Percentiles rank a stretch among this genome's conserved stretches.
These are phyloP conservation scores for Saturnispora diversa DNA, from an alignment of 805 yeast genomes.

Conservation along the genomic window DNA sequence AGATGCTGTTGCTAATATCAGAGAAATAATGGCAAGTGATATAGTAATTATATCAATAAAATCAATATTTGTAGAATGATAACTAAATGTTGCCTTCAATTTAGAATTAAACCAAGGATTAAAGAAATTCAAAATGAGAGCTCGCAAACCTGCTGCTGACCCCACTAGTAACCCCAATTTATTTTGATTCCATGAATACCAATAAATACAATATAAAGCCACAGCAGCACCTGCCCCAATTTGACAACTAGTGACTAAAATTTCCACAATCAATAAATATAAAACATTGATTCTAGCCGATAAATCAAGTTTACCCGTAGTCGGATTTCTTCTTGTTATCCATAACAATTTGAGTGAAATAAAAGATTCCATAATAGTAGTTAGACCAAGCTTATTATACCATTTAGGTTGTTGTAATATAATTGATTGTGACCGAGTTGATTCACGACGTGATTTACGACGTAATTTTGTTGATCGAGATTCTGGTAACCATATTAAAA, in stretches of 20 bases:
- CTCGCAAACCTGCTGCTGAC: constrained; percentile 40
- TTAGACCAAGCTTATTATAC: constrained; percentile 11
- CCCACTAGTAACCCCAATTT: constrained; percentile 52
- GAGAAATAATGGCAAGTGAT: constrained; percentile 9
- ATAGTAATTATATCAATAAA: constrained; percentile 23
- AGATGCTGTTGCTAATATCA: constrained; percentile 16
- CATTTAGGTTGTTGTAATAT: constrained; percentile 4
- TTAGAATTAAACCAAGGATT: constrained; percentile 41
- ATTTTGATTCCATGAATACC: constrained; percentile 46
- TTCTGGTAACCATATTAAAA: constrained; percentile 45
- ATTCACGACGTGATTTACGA: constrained; percentile 38
- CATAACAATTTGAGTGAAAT: constrained; percentile 38
- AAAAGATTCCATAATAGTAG: constrained; percentile 13
- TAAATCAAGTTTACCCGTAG: constrained; percentile 20
- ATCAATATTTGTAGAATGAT: constrained; percentile 42
- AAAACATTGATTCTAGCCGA: constrained; percentile 41
- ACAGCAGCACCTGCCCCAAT: constrained; percentile 36
- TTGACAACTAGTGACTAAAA: constrained; percentile 33
- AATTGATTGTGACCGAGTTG: constrained; percentile 9
- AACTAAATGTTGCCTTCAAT: constrained; percentile 31
- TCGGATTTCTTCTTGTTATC: constrained; percentile 33
- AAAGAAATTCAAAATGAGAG: constrained; percentile 39
- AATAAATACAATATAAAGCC: constrained; percentile 45
- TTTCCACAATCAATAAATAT: constrained; percentile 40
- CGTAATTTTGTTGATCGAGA: constrained; percentile 53